Conservation (phyloP, 164 flowering plant species). For the Magnolia changhungtana region DNA sequence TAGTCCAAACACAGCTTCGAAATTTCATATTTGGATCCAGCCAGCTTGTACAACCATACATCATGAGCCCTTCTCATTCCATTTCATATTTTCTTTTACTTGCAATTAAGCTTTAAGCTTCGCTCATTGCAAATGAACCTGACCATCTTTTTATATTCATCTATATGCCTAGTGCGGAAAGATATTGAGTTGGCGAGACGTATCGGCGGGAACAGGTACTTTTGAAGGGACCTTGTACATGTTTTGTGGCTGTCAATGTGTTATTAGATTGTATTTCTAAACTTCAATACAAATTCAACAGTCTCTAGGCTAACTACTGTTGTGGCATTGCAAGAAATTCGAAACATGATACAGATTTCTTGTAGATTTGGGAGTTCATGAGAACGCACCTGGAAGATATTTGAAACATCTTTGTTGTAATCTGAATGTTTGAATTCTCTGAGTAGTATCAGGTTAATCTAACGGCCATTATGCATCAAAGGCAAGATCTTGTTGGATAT, state of each 20-base stretch:
- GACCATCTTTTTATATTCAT: neutral
- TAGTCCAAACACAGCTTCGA: too few species aligned
- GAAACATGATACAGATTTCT: neutral
- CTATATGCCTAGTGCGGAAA: neutral
- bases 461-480: neutral
- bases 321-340: too few species aligned
- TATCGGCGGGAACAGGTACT: neutral
- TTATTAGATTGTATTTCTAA: neutral
- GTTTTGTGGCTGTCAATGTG: neutral
- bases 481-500: too few species aligned
- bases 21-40: neutral
- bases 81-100: neutral
- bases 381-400: neutral
- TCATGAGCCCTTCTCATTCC: neutral
- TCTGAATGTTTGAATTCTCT: neutral
- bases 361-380: neutral
- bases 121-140: neutral
- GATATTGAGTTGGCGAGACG: slow-evolving; percentile 3
- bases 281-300: neutral
- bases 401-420: neutral
- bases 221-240: neutral
- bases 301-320: neutral
- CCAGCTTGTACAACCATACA: neutral
- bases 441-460: neutral
- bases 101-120: neutral